Conservation (phyloP, 768 basidiomycete genomes). For the Lactarius hatsudake region DNA sequence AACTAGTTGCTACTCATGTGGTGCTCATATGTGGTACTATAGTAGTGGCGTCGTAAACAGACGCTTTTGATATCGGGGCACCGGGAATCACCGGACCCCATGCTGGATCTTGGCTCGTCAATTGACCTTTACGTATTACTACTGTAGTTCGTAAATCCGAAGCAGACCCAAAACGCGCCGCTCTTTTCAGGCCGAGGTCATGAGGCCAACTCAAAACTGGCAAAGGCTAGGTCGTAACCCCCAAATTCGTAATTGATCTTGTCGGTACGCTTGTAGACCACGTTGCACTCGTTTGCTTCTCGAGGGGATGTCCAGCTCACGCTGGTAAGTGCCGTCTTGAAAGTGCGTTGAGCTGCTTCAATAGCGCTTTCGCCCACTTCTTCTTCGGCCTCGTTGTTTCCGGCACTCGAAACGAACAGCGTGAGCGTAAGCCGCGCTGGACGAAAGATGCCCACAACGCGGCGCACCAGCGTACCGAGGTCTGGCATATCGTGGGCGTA, state of each 20-base stretch:
- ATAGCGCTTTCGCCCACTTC: constrained; percentile 55
- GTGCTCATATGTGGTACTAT: neutral
- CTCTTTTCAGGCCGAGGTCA: constrained; percentile 23
- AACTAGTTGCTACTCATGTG: neutral
- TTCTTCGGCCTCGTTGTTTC: constrained; percentile 41
- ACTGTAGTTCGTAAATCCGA: neutral
- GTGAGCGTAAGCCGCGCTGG: constrained; percentile 84
- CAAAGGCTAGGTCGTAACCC: constrained; percentile 87
- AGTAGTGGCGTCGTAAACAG: constrained; percentile 11
- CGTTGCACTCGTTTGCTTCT: constrained; percentile 26
- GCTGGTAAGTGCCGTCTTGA: constrained; percentile 57
- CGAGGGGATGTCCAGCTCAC: constrained; percentile 19
- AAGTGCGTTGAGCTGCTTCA: constrained; percentile 72
- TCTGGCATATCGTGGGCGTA: constrained; percentile 56
- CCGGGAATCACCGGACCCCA: constrained; percentile 15
- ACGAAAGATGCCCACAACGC: constrained; percentile 91
- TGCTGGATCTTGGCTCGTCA: neutral
- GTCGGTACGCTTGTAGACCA: constrained; percentile 78
- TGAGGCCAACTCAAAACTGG: constrained; percentile 66
- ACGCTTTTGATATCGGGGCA: neutral
- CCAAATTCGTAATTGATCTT: constrained; percentile 99
- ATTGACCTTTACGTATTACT: constrained; percentile 1
- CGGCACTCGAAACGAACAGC: constrained; percentile 78
- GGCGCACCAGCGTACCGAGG: constrained; percentile 75
- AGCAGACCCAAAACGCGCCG: constrained; percentile 2